Evolutionary conservation across 2,329 filamentous ascomycete genomes (phyloP), one percentile per base, ranked within the genome.

Genomic region (Herpotrichia juniperi): DNA sequence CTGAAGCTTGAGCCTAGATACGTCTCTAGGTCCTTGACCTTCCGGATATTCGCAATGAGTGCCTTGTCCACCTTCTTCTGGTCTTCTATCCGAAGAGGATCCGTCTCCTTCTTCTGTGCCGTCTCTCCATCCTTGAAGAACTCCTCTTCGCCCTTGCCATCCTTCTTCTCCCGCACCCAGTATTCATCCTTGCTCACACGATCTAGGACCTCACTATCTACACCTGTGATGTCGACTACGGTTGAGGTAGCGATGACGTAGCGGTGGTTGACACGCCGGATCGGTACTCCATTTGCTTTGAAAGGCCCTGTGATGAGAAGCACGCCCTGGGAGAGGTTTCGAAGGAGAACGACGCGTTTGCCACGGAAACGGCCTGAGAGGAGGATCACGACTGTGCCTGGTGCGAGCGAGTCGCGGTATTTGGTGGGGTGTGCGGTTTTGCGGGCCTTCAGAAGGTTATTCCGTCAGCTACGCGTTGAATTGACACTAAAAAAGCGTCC

Each of bases 101-200:
- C 89, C 74, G 94, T 86, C 81, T 92, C 84, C 89, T 97, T 97
- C 91, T 97, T 97, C 47, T 96, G 84, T 76, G 90, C 83, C 86
- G 94, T 94, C 87, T 96, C 92, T 78, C 92, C 83, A 84, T 96
- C 91, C 87, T 94, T 91, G 87, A 97, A 97, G 86, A 99, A 97
- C 75, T 91, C 91, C 77, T 97, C 93, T 86, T 97, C 93, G 72
- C 88, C 87, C 74, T 91, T 90, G 87, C 96, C 96, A 82, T 96
- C 90, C 81, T 93, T 88, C 87, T 96, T 96, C 80, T 97, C 94
- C 74, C 88, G 87, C 74, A 90, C 88, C 85, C 97, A 99, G 90
- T 99, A 99, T 81, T 90, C 91, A 79, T 87, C 81, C 57, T 73
- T 73, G 62, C 86, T 82, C 67, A 96, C 87, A 86, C 97, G 97